Percentiles rank a stretch among this genome's conserved stretches.
These are phyloP conservation scores for Rosa chinensis DNA, from an alignment of 306 rosid species.

Conservation along the genomic window DNA sequence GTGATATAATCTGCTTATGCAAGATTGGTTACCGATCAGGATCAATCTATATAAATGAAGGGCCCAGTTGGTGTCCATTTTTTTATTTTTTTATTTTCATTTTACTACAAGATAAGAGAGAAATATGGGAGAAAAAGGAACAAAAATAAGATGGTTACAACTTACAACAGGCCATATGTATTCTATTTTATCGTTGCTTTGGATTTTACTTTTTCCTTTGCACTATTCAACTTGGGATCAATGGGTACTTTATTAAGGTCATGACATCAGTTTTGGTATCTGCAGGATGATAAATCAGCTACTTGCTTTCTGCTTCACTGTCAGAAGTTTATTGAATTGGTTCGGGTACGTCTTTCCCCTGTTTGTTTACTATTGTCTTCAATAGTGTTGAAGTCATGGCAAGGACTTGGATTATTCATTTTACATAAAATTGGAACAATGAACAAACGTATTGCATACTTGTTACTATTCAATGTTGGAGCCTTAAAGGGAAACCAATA, in stretches of 20 bases:
- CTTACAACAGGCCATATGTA: not conserved
- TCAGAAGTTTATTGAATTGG: constrained; percentile 91
- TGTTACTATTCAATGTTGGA: not conserved
- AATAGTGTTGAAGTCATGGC: not conserved
- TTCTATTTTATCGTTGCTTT: not conserved
- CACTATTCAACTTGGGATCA: not conserved
- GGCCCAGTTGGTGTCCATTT: not conserved
- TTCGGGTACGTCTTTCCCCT: constrained; percentile 66
- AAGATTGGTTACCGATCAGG: not conserved
- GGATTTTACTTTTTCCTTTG: not conserved
- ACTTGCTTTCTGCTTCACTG: constrained; percentile 94
- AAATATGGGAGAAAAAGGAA: not conserved
- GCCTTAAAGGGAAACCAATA: not conserved
- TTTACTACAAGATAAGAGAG: not conserved
- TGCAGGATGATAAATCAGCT: constrained; percentile 93
- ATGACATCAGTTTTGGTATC: constrained; percentile 28
- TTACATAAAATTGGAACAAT: not conserved
- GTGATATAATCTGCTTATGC: not conserved
- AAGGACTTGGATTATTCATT: not conserved
- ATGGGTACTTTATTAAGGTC: not conserved
- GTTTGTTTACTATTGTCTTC: constrained; percentile 8
- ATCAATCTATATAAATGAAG: not conserved
- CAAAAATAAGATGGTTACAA: not conserved
- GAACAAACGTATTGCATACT: not conserved
- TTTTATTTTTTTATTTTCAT: not conserved